These are phyloP conservation scores for Schizothecium vesticola DNA, from an alignment of 495 filamentous ascomycete species.

Conservation along the genomic window DNA sequence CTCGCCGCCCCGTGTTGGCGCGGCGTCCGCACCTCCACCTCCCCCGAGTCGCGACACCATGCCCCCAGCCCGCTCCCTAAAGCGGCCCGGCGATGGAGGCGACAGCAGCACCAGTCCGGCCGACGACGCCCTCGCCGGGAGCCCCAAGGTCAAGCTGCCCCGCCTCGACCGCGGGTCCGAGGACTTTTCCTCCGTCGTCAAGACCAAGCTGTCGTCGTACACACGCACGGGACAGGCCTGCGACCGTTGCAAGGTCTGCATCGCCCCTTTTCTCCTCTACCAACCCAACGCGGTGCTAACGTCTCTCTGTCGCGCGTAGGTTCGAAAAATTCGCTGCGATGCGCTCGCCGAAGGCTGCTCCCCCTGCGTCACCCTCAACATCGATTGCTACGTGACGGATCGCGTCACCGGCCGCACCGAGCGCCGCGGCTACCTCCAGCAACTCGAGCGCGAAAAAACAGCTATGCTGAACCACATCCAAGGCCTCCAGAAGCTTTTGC, in stretches of 20 bases:
- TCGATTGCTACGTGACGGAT: slow-evolving; percentile 76
- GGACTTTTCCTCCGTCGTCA: slow-evolving; percentile 64
- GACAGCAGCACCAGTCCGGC: slow-evolving; percentile 19
- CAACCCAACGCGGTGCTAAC: neutral
- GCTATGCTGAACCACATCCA: slow-evolving; percentile 47
- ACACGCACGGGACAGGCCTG: slow-evolving; percentile 80
- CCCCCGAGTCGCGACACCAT: slow-evolving; percentile 11
- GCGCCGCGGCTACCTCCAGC: slow-evolving; percentile 67
- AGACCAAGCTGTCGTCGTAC: slow-evolving; percentile 57
- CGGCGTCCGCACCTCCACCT: slow-evolving; percentile 12
- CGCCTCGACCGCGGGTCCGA: slow-evolving; percentile 47
- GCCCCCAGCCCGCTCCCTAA: slow-evolving; percentile 31
- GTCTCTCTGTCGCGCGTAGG: slow-evolving; percentile 38
- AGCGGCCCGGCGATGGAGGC: slow-evolving; percentile 38
- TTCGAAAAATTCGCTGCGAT: slow-evolving; percentile 83
- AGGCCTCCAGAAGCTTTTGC: slow-evolving; percentile 46
- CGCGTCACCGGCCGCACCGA: slow-evolving; percentile 78
- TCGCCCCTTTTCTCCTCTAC: slow-evolving; percentile 3
- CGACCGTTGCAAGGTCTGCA: slow-evolving; percentile 79
- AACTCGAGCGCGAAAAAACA: slow-evolving; percentile 54
- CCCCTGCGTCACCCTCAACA: slow-evolving; percentile 64
- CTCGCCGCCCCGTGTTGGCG: slow-evolving; percentile 19
- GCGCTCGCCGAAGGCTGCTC: slow-evolving; percentile 65
- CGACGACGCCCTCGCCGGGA: slow-evolving; percentile 15
- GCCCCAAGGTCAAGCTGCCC: slow-evolving; percentile 41